Base-by-base conservation (phyloP, 2,329 filamentous ascomycete genomes). In the Colletotrichum siamense region DNA sequence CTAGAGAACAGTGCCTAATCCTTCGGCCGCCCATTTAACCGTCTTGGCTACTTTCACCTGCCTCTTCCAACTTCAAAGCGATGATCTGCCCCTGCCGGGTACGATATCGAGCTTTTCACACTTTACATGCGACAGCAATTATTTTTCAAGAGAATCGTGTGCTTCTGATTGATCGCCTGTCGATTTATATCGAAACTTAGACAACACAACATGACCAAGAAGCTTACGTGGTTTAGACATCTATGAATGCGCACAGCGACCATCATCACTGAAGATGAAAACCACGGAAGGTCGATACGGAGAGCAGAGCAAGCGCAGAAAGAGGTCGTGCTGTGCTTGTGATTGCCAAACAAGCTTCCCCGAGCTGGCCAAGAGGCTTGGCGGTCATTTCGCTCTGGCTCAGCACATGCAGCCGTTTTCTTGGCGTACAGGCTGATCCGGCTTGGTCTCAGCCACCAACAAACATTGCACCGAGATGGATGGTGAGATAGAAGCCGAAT, bases 391-490 rank as follows among this genome's bases (percentile, higher is more conserved):
- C 28, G 34, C n/a, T 55, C 64, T 30, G 64, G 65, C 71, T 73
- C 55, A 63, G 64, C 64, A 68, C 28, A 57, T 57, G 28, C 36
- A 22, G 61, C 18, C 18, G 10, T 18, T 6, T 26, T 18, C 71
- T 73, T 73, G 64, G 71, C 71, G n/a, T 28, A 52, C 39, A 57
- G 22, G 61, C 61, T 55, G 24, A 64, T n/a, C 64, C 71, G 71
- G 64, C 71, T 73, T 73, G 71, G 71, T 73, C 36, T 63, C 71
- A 73, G 71, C 71, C 55, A 73, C 55, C 71, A 73, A 63, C 22
- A 0, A 64, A 15, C 32, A 44, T 26, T 34, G 13, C 16, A 62
- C 32, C 62, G 32, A 64, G 15, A n/a, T 32, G 9, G 62, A 8
- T 28, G 62, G 32, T 15, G 2, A 6, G 62, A 22, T 13, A 0